phyloP scores from a whole-genome alignment of 1,139 yeast species.

The Lodderomyces margitis region DNA sequence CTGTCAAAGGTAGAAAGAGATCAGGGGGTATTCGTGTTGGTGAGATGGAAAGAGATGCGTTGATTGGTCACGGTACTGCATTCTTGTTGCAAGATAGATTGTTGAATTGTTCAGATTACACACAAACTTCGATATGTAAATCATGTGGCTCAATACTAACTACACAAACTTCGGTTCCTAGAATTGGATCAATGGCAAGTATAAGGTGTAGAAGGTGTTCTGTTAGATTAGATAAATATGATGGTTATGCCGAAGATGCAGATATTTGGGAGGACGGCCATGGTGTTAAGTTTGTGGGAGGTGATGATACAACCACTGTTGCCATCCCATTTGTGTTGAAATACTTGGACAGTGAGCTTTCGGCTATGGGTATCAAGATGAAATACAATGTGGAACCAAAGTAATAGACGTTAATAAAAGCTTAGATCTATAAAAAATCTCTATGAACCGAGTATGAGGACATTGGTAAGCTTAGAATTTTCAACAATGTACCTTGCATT shows the following conservation, averaged over 20 bases:
- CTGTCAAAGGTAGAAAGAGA: slow-evolving; percentile 98
- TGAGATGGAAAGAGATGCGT: slow-evolving; percentile 99
- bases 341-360: slow-evolving; percentile 90
- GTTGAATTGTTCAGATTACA: slow-evolving; percentile 92
- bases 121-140: slow-evolving; percentile 87
- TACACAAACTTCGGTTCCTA: slow-evolving; percentile 87
- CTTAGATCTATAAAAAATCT: background rate
- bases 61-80: slow-evolving; percentile 99
- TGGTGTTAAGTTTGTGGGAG: slow-evolving; percentile 89
- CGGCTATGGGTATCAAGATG: slow-evolving; percentile 98
- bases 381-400: slow-evolving; percentile 75
- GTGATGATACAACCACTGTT: slow-evolving; percentile 86
- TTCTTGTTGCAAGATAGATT: slow-evolving; percentile 92
- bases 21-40: slow-evolving; percentile 99
- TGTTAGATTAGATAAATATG: slow-evolving; percentile 48
- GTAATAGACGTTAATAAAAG: no score
- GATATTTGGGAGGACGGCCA: slow-evolving; percentile 97
- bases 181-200: slow-evolving; percentile 77
- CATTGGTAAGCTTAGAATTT: slow-evolving; percentile 32
- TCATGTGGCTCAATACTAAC: slow-evolving; percentile 90
- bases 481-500: slow-evolving; percentile 60
- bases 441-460: slow-evolving; percentile 12
- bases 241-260: slow-evolving; percentile 60
- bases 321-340: slow-evolving; percentile 96
- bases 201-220: slow-evolving; percentile 94